Conservation (phyloP, 2,329 filamentous ascomycete species). For the Colletotrichum camelliae region DNA sequence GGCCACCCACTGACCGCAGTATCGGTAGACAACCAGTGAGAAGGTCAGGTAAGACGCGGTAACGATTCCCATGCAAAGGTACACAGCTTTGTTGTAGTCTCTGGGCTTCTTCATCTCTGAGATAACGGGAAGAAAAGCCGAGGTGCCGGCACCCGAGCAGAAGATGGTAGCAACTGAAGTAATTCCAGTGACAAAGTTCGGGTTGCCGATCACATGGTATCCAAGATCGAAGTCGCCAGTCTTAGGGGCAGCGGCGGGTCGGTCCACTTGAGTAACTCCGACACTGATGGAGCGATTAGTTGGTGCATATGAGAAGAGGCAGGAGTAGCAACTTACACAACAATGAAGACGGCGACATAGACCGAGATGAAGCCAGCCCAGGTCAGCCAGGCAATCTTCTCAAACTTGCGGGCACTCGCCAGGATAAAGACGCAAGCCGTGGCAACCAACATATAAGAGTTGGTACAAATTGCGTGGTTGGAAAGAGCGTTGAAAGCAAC, state of each 20-base stretch:
- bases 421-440: conserved; percentile 52
- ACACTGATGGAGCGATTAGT: conserved; percentile 36
- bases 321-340: conserved; percentile 44
- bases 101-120: conserved; percentile 66
- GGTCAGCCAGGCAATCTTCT: conserved; percentile 66
- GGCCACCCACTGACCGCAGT: conserved; percentile 67
- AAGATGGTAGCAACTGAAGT: conserved; percentile 64
- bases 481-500: conserved; percentile 66
- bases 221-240: conserved; percentile 65
- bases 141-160: conserved; percentile 62
- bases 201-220: conserved; percentile 59
- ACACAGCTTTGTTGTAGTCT: conserved; percentile 66
- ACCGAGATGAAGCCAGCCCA: conserved; percentile 66
- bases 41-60: conserved; percentile 63
- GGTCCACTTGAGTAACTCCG: conserved; percentile 60
- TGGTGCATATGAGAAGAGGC: not conserved
- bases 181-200: conserved; percentile 64
- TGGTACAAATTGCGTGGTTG: conserved; percentile 62
- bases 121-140: conserved; percentile 68
- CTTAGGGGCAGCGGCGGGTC: conserved; percentile 65
- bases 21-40: conserved; percentile 64
- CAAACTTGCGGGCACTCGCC: conserved; percentile 62
- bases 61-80: conserved; percentile 62
- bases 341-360: conserved; percentile 62
- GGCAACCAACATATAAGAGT: conserved; percentile 60